Conservation (phyloP, 495 filamentous ascomycete genomes). For the Arthonia radiata region DNA sequence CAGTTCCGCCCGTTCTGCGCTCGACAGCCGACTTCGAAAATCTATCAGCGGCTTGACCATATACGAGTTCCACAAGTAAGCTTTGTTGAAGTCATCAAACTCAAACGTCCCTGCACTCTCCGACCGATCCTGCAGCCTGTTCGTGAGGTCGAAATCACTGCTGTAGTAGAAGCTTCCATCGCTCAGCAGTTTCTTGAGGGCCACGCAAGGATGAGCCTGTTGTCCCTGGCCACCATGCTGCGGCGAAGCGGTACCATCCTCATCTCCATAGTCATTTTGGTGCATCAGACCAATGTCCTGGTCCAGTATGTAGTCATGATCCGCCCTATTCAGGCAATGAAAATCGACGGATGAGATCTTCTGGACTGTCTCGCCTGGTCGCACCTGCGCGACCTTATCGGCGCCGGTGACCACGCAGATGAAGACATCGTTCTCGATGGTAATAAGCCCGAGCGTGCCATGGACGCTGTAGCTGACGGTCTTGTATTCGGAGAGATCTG, state of each 20-base stretch:
- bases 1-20: constrained; percentile 42
- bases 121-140: constrained; percentile 75
- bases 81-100: constrained; percentile 62
- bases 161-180: constrained; percentile 98
- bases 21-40: constrained; percentile 58
- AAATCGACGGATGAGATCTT: constrained; percentile 76
- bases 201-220: constrained; percentile 65
- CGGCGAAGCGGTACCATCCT: constrained; percentile 27
- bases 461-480: constrained; percentile 49
- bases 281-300: constrained; percentile 33
- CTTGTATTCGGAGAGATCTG: constrained; percentile 48
- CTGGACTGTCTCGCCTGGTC: constrained; percentile 70
- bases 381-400: constrained; percentile 50
- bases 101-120: constrained; percentile 31
- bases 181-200: constrained; percentile 70
- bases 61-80: constrained; percentile 91
- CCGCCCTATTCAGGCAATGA: constrained; percentile 63
- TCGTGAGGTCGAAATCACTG: constrained; percentile 86
- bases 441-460: constrained; percentile 77
- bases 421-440: constrained; percentile 65
- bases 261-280: constrained; percentile 23
- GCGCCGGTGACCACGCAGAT: constrained; percentile 70
- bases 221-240: constrained; percentile 38
- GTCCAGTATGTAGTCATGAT: constrained; percentile 49
- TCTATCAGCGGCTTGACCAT: constrained; percentile 84